phyloP scores from a whole-genome alignment of 1,284 basidiomycete species.

The Fomitopsis palustris region DNA sequence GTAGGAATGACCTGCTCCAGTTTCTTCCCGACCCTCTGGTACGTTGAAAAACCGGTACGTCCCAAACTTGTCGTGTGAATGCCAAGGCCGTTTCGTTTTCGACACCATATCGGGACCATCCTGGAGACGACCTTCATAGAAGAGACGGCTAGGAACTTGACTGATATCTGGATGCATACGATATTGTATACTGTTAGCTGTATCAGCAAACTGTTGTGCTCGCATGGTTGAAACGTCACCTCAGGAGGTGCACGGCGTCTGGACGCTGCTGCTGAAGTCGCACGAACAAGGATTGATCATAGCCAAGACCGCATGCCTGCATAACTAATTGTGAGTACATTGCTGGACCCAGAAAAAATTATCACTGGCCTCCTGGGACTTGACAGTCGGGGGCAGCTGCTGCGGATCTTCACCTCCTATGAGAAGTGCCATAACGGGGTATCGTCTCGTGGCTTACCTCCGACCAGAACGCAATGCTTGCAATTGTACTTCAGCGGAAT shows the following conservation, averaged over 20 bases:
- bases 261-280: conserved; percentile 81
- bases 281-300: conserved; percentile 94
- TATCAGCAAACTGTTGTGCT: neutral
- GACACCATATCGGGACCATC: conserved; percentile 89
- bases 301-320: conserved; percentile 75
- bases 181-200: conserved; percentile 82
- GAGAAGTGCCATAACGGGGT: neutral
- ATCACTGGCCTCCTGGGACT: conserved; percentile 70
- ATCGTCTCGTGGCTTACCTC: conserved; percentile 49
- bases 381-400: conserved; percentile 95
- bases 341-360: neutral
- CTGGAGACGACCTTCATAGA: conserved; percentile 80
- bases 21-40: conserved; percentile 51
- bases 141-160: conserved; percentile 82
- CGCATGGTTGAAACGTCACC: conserved; percentile 40
- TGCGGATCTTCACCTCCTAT: conserved; percentile 75
- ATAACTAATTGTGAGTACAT: neutral
- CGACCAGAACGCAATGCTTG: conserved; percentile 90
- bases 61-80: conserved; percentile 75
- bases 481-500: conserved; percentile 93
- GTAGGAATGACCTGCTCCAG: conserved; percentile 62
- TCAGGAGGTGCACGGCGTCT: conserved; percentile 86
- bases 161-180: conserved; percentile 99
- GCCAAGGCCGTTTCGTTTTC: conserved; percentile 89
- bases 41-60: conserved; percentile 92